Percentiles rank a stretch among this genome's conserved stretches.
Conservation (phyloP, 352 stramenopile genomes). For the Peronospora farinosa region DNA sequence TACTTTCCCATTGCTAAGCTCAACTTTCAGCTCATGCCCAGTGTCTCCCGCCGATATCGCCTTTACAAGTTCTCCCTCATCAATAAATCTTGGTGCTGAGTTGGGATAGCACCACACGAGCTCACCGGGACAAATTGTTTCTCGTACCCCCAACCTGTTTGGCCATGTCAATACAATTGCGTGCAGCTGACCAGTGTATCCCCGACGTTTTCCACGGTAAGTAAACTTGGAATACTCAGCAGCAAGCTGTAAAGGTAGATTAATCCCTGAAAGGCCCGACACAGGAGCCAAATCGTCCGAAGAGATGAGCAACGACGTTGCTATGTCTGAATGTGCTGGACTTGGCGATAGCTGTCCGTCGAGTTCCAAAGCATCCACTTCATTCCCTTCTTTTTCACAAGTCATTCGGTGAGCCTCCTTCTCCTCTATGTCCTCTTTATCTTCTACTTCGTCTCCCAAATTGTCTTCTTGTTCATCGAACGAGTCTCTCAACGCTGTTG, state of each 20-base stretch:
- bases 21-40: constrained; percentile 22
- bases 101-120: constrained; percentile 34
- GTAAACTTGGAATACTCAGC: constrained; percentile 38
- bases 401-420: neutral
- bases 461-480: neutral
- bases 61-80: constrained; percentile 28
- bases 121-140: constrained; percentile 27
- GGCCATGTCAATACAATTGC: constrained; percentile 44
- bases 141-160: constrained; percentile 15
- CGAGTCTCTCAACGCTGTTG: neutral
- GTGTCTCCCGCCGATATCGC: constrained; percentile 21
- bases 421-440: neutral
- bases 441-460: neutral
- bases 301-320: constrained; percentile 20
- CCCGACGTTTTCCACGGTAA: constrained; percentile 28
- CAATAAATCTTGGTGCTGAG: neutral
- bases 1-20: constrained; percentile 15
- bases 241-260: constrained; percentile 39
- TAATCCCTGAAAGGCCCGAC: constrained; percentile 37
- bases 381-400: constrained; percentile 7
- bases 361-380: constrained; percentile 1
- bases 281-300: constrained; percentile 28
- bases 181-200: constrained; percentile 34
- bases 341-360: neutral
- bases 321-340: neutral